Conservation (phyloP, 768 basidiomycete genomes). For the Russula olivacea region DNA sequence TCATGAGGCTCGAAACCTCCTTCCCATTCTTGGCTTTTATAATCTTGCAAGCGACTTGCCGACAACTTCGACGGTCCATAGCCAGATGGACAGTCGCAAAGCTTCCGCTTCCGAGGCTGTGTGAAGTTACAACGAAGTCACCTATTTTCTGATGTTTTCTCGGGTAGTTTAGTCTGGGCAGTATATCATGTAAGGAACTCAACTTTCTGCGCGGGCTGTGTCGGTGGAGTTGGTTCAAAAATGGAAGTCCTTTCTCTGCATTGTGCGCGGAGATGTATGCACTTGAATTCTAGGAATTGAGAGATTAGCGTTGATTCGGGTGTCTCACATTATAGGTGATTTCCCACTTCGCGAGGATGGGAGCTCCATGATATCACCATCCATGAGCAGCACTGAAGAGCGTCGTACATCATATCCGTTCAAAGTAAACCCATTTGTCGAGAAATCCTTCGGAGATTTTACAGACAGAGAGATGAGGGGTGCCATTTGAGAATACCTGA, state of each 20-base stretch:
- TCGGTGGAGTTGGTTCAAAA: constrained; percentile 59
- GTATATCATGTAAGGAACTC: constrained; percentile 15
- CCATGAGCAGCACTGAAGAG: constrained; percentile 64
- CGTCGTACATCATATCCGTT: constrained; percentile 67
- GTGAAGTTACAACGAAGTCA: constrained; percentile 65
- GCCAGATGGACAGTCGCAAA: constrained; percentile 82
- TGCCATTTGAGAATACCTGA: constrained; percentile 42
- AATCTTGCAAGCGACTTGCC: constrained; percentile 82
- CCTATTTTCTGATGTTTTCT: constrained; percentile 47
- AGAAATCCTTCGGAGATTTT: constrained; percentile 50
- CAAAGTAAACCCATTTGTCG: constrained; percentile 67
- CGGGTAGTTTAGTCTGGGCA: not conserved
- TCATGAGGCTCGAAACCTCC: constrained; percentile 60
- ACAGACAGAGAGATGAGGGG: not conserved
- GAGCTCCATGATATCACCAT: constrained; percentile 65
- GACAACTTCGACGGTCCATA: constrained; percentile 52
- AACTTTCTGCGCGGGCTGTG: constrained; percentile 50
- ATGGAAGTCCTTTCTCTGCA: constrained; percentile 48
- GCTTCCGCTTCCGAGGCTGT: constrained; percentile 73
- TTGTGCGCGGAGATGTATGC: constrained; percentile 51
- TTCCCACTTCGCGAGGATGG: constrained; percentile 56
- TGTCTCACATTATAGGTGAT: not conserved
- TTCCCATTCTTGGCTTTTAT: constrained; percentile 58
- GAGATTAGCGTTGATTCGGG: not conserved
- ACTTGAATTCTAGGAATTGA: constrained; percentile 52